A percentile compares a stretch with the other conserved stretches of the same genome.
Conservation (phyloP, 495 filamentous ascomycete genomes). For the Aspergillus affinis region DNA sequence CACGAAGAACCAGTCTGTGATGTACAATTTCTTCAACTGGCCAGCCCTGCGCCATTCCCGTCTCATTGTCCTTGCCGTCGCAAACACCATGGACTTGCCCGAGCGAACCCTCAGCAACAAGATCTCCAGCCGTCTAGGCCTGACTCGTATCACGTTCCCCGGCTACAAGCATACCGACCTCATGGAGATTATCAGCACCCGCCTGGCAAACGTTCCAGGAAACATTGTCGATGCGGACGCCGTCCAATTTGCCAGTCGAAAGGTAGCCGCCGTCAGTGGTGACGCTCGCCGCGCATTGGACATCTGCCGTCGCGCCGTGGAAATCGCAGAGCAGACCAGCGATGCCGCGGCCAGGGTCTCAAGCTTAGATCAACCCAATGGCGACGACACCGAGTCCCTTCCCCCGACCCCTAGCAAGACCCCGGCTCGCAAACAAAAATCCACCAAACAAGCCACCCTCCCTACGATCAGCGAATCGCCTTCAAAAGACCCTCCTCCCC, state of each 20-base stretch:
- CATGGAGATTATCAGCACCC: conserved; percentile 94
- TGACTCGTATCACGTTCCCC: conserved; percentile 92
- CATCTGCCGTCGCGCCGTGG: conserved; percentile 93
- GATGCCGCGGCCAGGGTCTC: conserved; percentile 31
- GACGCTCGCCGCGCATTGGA: conserved; percentile 92
- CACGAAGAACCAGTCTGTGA: conserved; percentile 95
- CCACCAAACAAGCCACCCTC: conserved; percentile 16
- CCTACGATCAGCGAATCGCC: conserved; percentile 17
- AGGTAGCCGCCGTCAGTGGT: conserved; percentile 94
- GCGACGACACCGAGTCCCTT: conserved; percentile 35
- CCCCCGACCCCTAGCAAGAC: conserved; percentile 51
- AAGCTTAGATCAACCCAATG: conserved; percentile 12
- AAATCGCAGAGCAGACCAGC: conserved; percentile 81
- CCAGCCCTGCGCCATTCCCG: conserved; percentile 87
- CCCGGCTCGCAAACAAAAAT: conserved; percentile 33
- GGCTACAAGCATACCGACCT: conserved; percentile 97
- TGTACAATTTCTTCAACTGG: conserved; percentile 99
- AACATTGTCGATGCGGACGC: conserved; percentile 92
- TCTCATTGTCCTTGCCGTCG: conserved; percentile 93
- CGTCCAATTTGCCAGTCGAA: conserved; percentile 92
- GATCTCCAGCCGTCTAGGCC: conserved; percentile 86
- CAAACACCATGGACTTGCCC: conserved; percentile 98
- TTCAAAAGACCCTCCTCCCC: conserved; percentile 19
- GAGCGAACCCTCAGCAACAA: conserved; percentile 97
- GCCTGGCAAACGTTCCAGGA: conserved; percentile 81